Base-by-base conservation (phyloP, 2,329 filamentous ascomycete genomes). In the Fusarium veterinarium region DNA sequence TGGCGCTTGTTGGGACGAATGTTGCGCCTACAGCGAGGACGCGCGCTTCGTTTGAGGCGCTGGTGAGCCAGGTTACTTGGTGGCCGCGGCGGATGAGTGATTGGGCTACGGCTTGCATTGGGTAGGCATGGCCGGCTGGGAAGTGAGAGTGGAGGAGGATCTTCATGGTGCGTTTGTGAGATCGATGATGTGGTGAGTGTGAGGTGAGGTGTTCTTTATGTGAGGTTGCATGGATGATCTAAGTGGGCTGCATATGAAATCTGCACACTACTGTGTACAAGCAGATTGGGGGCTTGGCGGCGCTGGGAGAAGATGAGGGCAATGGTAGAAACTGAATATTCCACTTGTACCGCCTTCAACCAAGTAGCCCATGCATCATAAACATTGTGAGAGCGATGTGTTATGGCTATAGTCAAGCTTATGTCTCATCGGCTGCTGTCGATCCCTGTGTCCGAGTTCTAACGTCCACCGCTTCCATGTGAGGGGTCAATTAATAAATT, bases 121-220 rank as follows among this genome's bases (percentile, higher is more conserved):
- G 82, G 38, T 81, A 79, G 30, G 80, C 78, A 74, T 84, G 82
- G 42, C 81, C 82, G 0, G 80, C 81, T 14, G 81, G 82, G 45
- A 83, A 83, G 60, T 82, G 81, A 13, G 82, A 84, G 58, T 83
- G 78, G 12, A 83, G 74, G 16, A 84, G 77, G 51, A 84, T 75
- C 52, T 80, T 83, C 79, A 83, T 81, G n/a, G 41, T 40, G 57
- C 2, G 8, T 37, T n/a, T 14, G n/a, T n/a, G n/a, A 42, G 19
- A 51, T 23, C 3, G 51, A 23, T 48, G 25, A 37, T n/a, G 33
- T 37, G 10, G 20, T 19, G 19, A 46, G 6, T 9, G 13, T 28
- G 53, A 57, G 30, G 12, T 35, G 41, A 31, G 55, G 55, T 25
- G 31, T 51, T 38, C 23, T 58, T 12, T n/a, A 53, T 40, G 62